Evolutionary conservation across 2,329 filamentous ascomycete genomes (phyloP).

Genomic region (Hypocrella siamensis): DNA sequence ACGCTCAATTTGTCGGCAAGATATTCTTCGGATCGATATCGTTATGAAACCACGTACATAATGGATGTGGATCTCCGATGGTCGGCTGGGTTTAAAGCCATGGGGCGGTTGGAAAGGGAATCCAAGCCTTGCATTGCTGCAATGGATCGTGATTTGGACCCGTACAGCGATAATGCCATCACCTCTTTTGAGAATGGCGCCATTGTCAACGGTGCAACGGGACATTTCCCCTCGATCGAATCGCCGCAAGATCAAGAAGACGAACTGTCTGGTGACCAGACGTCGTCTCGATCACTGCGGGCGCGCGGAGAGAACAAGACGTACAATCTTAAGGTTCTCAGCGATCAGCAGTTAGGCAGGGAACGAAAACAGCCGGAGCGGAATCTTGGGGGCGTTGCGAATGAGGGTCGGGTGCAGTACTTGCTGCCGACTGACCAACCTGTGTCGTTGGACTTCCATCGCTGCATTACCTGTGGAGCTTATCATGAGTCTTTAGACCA

Average conservation of each 20-base stretch:
- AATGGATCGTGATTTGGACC: conserved; percentile 17
- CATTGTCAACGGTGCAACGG: conserved; percentile 7
- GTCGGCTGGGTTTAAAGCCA: conserved; percentile 23
- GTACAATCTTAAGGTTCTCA: conserved; percentile 45
- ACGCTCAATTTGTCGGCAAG: conserved; percentile 13
- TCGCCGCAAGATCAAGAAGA: conserved; percentile 26
- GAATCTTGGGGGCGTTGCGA: conserved; percentile 10
- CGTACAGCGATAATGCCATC: conserved; percentile 10
- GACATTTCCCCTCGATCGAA: conserved; percentile 10
- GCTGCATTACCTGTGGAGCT: conserved; percentile 34
- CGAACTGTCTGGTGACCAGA: conserved; percentile 28
- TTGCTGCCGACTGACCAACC: conserved; percentile 25
- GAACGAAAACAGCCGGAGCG: conserved; percentile 25
- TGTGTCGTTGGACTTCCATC: conserved; percentile 29
- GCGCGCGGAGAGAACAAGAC: conserved; percentile 30
- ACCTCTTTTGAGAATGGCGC: conserved; percentile 8
- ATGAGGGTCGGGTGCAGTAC: conserved; percentile 30
- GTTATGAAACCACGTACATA: conserved; percentile 24
- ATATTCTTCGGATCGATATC: conserved; percentile 9
- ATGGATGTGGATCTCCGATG: conserved; percentile 33
- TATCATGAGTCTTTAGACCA: conserved; percentile 30
- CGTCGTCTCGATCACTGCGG: conserved; percentile 35
- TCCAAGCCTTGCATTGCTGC: conserved; percentile 28
- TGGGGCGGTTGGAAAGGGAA: conserved; percentile 20
- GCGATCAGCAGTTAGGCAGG: conserved; percentile 39